Evolutionary conservation across 371 early-diverging fungal genomes (phyloP).

Genomic region (Mucor irregularis): DNA sequence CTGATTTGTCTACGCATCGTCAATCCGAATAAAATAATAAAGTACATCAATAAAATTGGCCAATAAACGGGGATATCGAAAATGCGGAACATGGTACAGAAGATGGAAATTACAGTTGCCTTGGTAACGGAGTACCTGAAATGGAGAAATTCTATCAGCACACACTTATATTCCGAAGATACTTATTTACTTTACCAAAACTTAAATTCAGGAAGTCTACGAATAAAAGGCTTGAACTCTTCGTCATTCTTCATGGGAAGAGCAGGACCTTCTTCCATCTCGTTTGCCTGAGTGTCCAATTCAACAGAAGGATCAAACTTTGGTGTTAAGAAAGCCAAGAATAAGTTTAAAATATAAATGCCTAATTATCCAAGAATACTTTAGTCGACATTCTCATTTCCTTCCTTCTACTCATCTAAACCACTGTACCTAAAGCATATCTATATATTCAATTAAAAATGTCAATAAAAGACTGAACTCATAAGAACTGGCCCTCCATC

Average conservation of each 20-base stretch:
- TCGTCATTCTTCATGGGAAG: slow-evolving; percentile 91
- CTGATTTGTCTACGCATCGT: slow-evolving; percentile 96
- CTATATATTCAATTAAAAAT: slow-evolving; percentile 16
- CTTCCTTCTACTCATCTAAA: not conserved
- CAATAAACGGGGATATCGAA: slow-evolving; percentile 99
- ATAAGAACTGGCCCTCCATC: not conserved
- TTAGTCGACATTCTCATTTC: slow-evolving; percentile 31
- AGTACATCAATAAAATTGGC: slow-evolving; percentile 92
- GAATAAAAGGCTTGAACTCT: slow-evolving; percentile 98
- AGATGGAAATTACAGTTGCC: slow-evolving; percentile 75
- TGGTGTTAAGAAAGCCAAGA: slow-evolving; percentile 93
- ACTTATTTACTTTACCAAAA: slow-evolving; percentile 79
- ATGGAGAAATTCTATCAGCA: no score
- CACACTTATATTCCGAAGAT: not conserved
- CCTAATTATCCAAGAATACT: slow-evolving; percentile 55
- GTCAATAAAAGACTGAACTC: not conserved
- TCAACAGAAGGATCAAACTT: slow-evolving; percentile 92
- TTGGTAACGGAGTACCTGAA: slow-evolving; percentile 62
- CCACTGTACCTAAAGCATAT: slow-evolving; percentile 53
- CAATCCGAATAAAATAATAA: slow-evolving; percentile 89
- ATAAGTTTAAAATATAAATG: slow-evolving; percentile 93
- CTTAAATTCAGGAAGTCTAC: slow-evolving; percentile 99
- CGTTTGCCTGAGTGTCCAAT: slow-evolving; percentile 66
- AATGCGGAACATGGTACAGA: slow-evolving; percentile 83
- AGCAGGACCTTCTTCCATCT: slow-evolving; percentile 71